Evolutionary conservation across 768 basidiomycete species (phyloP).

Genomic region (Lactarius akahatsu): DNA sequence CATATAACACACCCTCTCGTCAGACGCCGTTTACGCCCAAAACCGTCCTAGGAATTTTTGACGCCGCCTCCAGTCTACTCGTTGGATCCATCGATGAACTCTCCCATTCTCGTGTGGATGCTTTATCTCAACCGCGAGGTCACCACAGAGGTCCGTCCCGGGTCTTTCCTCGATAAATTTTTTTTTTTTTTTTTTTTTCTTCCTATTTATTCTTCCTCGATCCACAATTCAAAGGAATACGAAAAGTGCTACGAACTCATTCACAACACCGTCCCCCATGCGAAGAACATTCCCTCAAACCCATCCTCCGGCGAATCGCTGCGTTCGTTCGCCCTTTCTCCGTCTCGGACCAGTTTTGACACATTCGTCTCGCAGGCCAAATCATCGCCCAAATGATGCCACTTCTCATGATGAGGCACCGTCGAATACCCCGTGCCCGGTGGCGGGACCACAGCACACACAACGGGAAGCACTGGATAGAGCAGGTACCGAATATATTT

Average conservation of each 20-base stretch:
- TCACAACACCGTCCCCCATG: constrained; percentile 58
- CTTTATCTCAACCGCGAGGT: constrained; percentile 74
- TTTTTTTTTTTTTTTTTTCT: background rate
- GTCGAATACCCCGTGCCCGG: constrained; percentile 70
- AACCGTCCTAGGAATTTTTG: constrained; percentile 24
- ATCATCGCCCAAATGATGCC: constrained; percentile 74
- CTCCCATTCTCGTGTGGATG: constrained; percentile 79
- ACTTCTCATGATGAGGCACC: constrained; percentile 82
- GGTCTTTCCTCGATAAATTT: no score
- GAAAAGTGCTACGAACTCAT: constrained; percentile 62
- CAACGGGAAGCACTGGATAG: constrained; percentile 79
- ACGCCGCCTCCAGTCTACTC: constrained; percentile 17
- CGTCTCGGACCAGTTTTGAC: constrained; percentile 17
- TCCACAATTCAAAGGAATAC: constrained; percentile 56
- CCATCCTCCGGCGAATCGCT: constrained; percentile 62
- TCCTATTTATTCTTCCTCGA: background rate
- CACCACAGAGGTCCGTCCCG: constrained; percentile 52
- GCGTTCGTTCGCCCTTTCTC: constrained; percentile 46
- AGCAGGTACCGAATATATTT: constrained; percentile 49
- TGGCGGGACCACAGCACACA: constrained; percentile 65
- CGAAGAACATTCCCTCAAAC: constrained; percentile 48
- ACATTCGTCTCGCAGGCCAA: constrained; percentile 47
- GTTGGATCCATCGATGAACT: constrained; percentile 41
- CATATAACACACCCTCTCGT: constrained; percentile 18
- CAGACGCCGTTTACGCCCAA: constrained; percentile 19